phyloP scores from a whole-genome alignment of 179 eudicot species.

The Silene vulgaris region DNA sequence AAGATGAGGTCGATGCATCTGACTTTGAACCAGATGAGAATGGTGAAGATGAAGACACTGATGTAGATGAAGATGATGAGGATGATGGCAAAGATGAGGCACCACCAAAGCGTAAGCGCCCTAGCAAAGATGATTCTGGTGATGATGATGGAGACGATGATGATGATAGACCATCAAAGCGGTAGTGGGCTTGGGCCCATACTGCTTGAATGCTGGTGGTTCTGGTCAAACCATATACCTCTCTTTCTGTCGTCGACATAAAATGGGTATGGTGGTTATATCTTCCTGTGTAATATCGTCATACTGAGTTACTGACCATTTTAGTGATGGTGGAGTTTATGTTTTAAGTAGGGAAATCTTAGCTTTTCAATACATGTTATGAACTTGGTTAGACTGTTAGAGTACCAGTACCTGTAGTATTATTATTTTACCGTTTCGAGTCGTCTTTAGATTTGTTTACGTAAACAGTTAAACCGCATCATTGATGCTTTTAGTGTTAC shows the following conservation, averaged over 20 bases:
- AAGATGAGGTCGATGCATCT: slow-evolving; percentile 77
- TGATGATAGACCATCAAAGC: slow-evolving; percentile 76
- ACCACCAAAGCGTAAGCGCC: slow-evolving; percentile 66
- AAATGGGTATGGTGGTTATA: slow-evolving; percentile 22
- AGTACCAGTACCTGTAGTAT: slow-evolving; percentile 7
- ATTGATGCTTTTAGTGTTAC: background rate
- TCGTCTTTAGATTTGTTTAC: slow-evolving; percentile 2
- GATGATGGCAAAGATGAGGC: slow-evolving; percentile 44
- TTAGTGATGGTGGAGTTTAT: slow-evolving; percentile 16
- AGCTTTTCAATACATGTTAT: slow-evolving; percentile 19
- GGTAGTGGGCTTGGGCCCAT: slow-evolving; percentile 35
- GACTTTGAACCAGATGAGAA: slow-evolving; percentile 78
- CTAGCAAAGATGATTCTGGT: slow-evolving; percentile 56
- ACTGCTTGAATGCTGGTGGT: slow-evolving; percentile 7
- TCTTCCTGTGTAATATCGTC: slow-evolving; percentile 27
- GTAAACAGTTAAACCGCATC: background rate
- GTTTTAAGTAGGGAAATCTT: background rate
- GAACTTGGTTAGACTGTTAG: slow-evolving; percentile 13
- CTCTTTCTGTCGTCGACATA: slow-evolving; percentile 19
- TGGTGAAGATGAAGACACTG: slow-evolving; percentile 53
- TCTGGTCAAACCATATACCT: slow-evolving; percentile 22
- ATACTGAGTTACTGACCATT: slow-evolving; percentile 17
- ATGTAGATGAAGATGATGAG: slow-evolving; percentile 51
- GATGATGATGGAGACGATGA: slow-evolving; percentile 53
- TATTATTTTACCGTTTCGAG: slow-evolving; percentile 13